Percentiles rank a stretch among this genome's conserved stretches.
Evolutionary conservation across 2,329 filamentous ascomycete genomes (phyloP).

Genomic region (Aspergillus terreus): DNA sequence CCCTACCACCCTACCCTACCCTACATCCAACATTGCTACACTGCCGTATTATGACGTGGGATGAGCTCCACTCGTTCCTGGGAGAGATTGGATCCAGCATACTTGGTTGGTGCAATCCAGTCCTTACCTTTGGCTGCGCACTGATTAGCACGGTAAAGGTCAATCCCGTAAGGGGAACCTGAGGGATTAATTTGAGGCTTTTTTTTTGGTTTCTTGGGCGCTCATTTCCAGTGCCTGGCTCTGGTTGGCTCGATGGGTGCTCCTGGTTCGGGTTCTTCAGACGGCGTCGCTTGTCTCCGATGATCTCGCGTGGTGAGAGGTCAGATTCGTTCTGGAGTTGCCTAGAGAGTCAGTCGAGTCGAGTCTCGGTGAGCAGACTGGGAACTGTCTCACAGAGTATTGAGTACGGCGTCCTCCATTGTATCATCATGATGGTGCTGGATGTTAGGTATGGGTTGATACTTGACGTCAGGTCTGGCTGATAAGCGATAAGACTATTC

Average conservation of each 20-base stretch:
- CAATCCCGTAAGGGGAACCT: neutral
- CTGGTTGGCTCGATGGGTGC: neutral
- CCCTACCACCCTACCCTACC: constrained; percentile 1
- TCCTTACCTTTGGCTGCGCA: neutral
- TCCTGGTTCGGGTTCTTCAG: neutral
- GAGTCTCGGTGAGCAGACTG: too few species aligned
- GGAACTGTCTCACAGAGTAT: too few species aligned
- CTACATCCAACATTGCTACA: neutral
- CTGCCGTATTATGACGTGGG: neutral
- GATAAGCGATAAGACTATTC: too few species aligned
- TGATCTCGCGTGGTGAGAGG: too few species aligned
- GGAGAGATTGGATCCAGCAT: neutral
- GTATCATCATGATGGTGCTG: too few species aligned
- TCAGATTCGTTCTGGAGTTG: too few species aligned
- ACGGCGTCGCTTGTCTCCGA: too few species aligned
- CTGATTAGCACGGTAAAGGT: neutral
- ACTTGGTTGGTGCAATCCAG: neutral
- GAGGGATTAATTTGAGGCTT: constrained; percentile 1
- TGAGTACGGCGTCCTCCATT: too few species aligned
- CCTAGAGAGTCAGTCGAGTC: too few species aligned
- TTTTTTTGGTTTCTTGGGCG: neutral
- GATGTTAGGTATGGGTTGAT: too few species aligned
- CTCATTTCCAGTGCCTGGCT: too few species aligned
- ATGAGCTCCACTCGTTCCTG: neutral
- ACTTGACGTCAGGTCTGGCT: too few species aligned